Evolutionary conservation across 2,329 filamentous ascomycete species (phyloP).

Genomic region (Exserohilum rostratum): DNA sequence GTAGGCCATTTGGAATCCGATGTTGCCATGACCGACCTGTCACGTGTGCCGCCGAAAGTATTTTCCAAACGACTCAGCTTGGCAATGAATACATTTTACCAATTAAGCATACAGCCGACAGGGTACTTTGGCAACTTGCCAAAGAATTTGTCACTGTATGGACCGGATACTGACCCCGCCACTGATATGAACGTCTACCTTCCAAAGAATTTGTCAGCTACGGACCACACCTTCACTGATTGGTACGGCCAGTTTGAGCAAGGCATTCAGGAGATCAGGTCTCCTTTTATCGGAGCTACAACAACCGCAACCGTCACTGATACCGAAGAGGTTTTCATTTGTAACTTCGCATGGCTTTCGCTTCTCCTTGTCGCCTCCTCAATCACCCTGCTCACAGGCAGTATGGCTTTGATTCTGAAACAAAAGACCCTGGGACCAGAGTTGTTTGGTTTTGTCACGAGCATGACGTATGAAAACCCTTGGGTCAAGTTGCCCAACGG

Average conservation of each 20-base stretch:
- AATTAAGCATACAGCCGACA: conserved; percentile 31
- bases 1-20: conserved; percentile 3
- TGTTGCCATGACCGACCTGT: conserved; percentile 19
- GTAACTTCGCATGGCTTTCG: conserved; percentile 38
- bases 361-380: conserved; percentile 29
- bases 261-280: neutral
- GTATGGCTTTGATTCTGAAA: conserved; percentile 31
- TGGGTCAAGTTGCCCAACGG: conserved; percentile 36
- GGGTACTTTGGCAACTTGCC: conserved; percentile 34
- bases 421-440: conserved; percentile 39
- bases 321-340: conserved; percentile 29
- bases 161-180: conserved; percentile 31
- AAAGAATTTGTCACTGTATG: conserved; percentile 29
- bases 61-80: conserved; percentile 32
- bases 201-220: conserved; percentile 25
- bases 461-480: conserved; percentile 48
- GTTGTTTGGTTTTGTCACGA: conserved; percentile 45
- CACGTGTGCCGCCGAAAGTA: conserved; percentile 6
- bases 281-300: conserved; percentile 38
- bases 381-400: conserved; percentile 29
- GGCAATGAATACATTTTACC: conserved; percentile 42
- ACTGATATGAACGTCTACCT: conserved; percentile 33
- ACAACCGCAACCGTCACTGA: conserved; percentile 23
- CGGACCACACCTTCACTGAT: conserved; percentile 16
- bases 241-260: conserved; percentile 27